Base-by-base conservation (phyloP, 257 asterid species). In the Scutellaria barbata region DNA sequence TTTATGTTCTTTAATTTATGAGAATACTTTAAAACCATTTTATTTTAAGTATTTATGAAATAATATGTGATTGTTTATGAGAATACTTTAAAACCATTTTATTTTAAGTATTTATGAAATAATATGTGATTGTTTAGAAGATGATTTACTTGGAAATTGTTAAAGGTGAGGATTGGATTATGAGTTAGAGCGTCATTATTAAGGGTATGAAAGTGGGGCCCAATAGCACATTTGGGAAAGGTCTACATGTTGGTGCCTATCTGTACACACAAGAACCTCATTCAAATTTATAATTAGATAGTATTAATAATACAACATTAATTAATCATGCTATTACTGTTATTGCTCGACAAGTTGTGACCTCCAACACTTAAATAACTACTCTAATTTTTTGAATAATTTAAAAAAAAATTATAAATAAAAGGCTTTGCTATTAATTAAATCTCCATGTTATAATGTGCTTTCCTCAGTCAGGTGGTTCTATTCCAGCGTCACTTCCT, bases 341-440 rank as follows among this genome's bases (percentile, higher is more conserved):
- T 85, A 80, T 78, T 83, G 89, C 89, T 83, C 75, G 85, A 87
- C 89, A 87, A 85, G 78, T 61, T 82, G 84, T 81, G 77, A 77
- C 82, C 82, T 77, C 74, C 66, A 66, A 59, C 48, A 45, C 70
- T 66, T 71, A 60, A 71, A 58, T 2, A 37, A 61, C 40, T n/a
- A 66, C 41, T 10, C 30, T 3, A 82, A 71, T 43, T 18, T 22
- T 22, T 22, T 2, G n/a, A n/a, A n/a, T n/a, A n/a, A n/a, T n/a
- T n/a, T n/a, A n/a, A n/a, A 22, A 22, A 22, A 41, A 47, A 54
- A 17, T 1, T 54, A 5, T 60, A 1, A 1, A n/a, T 11, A 6
- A 45, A 46, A 57, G 70, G 60, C 7, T 53, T 18, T 10, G 41
- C 9, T 3, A 25, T 20, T 55, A 55, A 22, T 55, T 55, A 55